Base-by-base conservation (phyloP, 768 basidiomycete genomes). In the Panaeolus papilionaceus region DNA sequence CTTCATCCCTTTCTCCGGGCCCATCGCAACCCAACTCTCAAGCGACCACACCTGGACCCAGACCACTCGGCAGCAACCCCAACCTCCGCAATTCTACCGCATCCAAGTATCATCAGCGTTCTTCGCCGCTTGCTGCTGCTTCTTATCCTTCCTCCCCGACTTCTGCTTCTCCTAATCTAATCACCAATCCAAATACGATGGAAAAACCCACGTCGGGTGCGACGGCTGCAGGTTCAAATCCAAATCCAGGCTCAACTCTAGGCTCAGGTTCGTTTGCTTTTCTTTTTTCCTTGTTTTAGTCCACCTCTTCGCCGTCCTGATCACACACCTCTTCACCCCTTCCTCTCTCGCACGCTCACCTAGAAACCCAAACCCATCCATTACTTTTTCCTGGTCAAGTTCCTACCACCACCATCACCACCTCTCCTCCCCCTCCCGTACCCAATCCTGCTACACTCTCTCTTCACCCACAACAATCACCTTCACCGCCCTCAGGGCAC, bases 61-160 rank as follows among this genome's bases (percentile, higher is more conserved):
- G 16, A 44, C 42, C 16, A 1, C 1, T 63, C 62, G 38, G 62
- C 23, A 42, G 40, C 18, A 33, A 18, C n/a, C n/a, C 47, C 23
- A 20, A 63, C 62, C 62, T 63, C 62, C 39, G 38, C 62, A n/a
- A 28, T 33, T 39, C 62, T 20, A 39, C 39, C 20, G n/a, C 62
- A n/a, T 10, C 65, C 65, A 9, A 68, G 16, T 47, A 23, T 38
- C 65, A 28, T 64, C 66, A 33, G 67, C 72, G 26, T 66, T 66
- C 39, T 49, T 68, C 8, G 26, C 63, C 7, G 4, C 45, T 23
- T 23, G 33, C 20, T 26, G 63, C 44, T n/a, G 49, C 64, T 28
- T 12, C 64, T 16, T 16, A n/a, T 28, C 20, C 20, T 26, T 23
- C 47, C 6, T 18, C 47, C 20, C 6, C 23, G 23, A 23, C 23